Evolutionary conservation across 2,329 filamentous ascomycete genomes (phyloP), one percentile per base, ranked within the genome.

Genomic region (Paecilomyces fulvus): DNA sequence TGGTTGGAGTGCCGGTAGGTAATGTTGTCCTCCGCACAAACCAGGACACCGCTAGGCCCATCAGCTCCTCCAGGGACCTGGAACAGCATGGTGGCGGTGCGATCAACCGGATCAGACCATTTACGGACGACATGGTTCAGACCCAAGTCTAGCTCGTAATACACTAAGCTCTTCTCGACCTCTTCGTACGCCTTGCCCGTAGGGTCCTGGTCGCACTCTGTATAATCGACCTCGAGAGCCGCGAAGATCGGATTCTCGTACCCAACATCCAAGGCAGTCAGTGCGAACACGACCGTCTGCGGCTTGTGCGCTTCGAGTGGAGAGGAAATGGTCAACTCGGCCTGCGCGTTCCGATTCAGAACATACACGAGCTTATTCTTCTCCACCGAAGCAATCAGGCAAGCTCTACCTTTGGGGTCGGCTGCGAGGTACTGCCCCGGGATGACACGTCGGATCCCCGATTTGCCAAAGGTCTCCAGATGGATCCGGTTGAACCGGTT

Each of bases 361-460:
- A 99, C 92, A 75, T 99, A 99, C 64, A 99, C 94, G 56, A 99
- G 87, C 78, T 99, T 99, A 78, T 97, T 99, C 82, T 99, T 99
- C 77, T 99, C 95, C 55, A 92, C 82, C 4, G 92, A 92, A 9
- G 94, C 91, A 59, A 97, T 89, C 70, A 99, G 81, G 69, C 92
- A 96, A 55, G 95, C 95, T 77, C 94, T 85, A 56, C 94, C 94
- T 74, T 96, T 96, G 28, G 94, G 94, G 68, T 99, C 94, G 54
- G 90, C 90, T 6, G 92, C 94, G 28, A 99, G 83, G 68, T 96
- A 99, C 73, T 99, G 91, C 59, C 95, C 94, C 2, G 95, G 94
- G 49, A 99, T 84, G 37, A 97, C 92, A 66, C 94, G 86, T 57
- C 95, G 86, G 54, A 97, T 84, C 37, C 94, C 95, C 7, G 94